phyloP scores from a whole-genome alignment of 306 rosid species.

The Oxytropis ochrocephala region DNA sequence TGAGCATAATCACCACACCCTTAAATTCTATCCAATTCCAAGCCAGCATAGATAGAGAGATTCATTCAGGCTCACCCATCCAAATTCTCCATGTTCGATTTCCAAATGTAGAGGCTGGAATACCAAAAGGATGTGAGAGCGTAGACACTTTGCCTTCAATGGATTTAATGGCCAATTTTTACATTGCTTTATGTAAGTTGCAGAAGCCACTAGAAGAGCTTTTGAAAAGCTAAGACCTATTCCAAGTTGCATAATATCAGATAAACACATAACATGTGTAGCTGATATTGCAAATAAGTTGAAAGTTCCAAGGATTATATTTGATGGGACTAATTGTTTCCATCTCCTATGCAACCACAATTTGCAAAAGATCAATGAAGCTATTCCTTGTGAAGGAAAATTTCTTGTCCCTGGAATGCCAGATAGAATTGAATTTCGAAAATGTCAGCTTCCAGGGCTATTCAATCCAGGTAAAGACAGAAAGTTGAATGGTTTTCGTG shows the following conservation, averaged over 20 bases:
- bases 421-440: conserved; percentile 15
- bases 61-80: conserved; percentile 21
- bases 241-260: conserved; percentile 38
- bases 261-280: conserved; percentile 27
- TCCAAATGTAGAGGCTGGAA: conserved; percentile 15
- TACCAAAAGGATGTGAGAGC: conserved; percentile 44
- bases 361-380: not conserved
- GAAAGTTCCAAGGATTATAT: conserved; percentile 32
- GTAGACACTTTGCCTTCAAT: conserved; percentile 42
- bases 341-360: conserved; percentile 18
- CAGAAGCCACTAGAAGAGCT: conserved; percentile 25
- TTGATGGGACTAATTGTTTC: conserved; percentile 18
- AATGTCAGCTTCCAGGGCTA: conserved; percentile 11
- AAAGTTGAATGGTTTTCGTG: not conserved
- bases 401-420: conserved; percentile 27
- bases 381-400: not conserved
- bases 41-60: conserved; percentile 25
- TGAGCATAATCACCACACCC: conserved; percentile 52
- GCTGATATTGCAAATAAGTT: conserved; percentile 20
- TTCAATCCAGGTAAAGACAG: conserved; percentile 2
- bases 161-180: conserved; percentile 29
- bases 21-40: conserved; percentile 38
- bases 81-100: conserved; percentile 18
- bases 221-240: conserved; percentile 5
- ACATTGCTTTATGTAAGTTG: conserved; percentile 27